Base-by-base conservation (phyloP, 306 rosid species). In the Pyrus betulifolia region DNA sequence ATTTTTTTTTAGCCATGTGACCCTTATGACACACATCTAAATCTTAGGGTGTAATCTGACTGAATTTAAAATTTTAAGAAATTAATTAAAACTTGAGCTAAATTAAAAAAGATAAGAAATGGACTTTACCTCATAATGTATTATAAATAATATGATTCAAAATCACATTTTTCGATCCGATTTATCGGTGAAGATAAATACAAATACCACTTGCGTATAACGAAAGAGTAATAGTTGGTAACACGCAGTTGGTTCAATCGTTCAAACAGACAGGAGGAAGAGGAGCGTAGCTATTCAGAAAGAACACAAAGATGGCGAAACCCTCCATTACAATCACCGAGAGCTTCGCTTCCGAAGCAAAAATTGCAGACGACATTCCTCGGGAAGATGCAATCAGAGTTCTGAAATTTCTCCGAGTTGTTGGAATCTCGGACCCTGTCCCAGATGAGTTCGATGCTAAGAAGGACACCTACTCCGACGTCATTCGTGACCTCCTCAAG, bases 391-490 rank as follows among this genome's bases (percentile, higher is more conserved):
- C 73, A 52, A 21, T 3, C 25, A 2, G 5, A 15, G 23, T 61
- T 3, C 75, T 82, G 1, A 1, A 0, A 4, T 67, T 85, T 55
- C 30, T 82, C 51, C 59, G 42, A 46, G 13, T 6, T 11, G 27
- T 70, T 58, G 79, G 74, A n/a, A 45, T 68, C 67, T 67, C 84
- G n/a, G 74, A 12, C 25, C 12, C 21, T 3, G 45, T 87, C 51
- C 87, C 85, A 3, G 82, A 80, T 44, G 45, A 62, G 62, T 85
- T 60, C 69, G 46, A 67, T 46, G 52, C 80, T 44, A 75, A 76
- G 25, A 72, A 76, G 15, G 85, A 67, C 21, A 82, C 81, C 65
- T 59, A 60, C 52, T 84, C 84, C 71, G 64, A 82, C 65, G 35
- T 87, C 71, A 7, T 74, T 31, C 69, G 74, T 40, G 75, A 70